Conservation (phyloP, 768 basidiomycete genomes). For the Sporobolomyces roseus region DNA sequence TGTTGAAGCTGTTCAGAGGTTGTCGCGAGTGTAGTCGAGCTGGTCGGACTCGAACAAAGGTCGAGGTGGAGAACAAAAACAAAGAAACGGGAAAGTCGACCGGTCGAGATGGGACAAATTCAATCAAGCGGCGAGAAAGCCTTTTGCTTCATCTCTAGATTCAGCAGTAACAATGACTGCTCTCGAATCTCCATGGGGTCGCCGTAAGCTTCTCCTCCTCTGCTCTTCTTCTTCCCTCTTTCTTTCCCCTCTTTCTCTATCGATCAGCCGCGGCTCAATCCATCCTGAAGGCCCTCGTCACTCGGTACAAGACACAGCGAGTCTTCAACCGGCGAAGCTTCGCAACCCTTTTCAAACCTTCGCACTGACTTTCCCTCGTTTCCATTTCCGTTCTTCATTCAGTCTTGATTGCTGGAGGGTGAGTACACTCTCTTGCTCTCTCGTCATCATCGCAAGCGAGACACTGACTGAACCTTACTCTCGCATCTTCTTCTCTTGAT, state of each 20-base stretch:
- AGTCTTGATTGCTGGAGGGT: constrained; percentile 40
- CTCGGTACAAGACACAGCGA: too few relatives aligned
- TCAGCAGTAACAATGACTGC: not conserved
- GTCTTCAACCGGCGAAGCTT: too few relatives aligned
- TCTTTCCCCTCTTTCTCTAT: too few relatives aligned
- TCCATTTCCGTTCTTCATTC: not conserved
- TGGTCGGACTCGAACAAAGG: too few relatives aligned
- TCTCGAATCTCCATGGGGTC: constrained; percentile 33
- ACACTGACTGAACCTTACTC: not conserved
- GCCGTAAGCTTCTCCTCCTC: constrained; percentile 22
- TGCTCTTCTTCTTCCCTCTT: not conserved
- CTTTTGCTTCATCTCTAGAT: not conserved
- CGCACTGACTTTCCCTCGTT: not conserved
- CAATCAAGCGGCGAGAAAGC: too few relatives aligned
- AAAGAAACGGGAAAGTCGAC: too few relatives aligned
- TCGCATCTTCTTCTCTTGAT: not conserved
- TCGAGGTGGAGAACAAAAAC: too few relatives aligned
- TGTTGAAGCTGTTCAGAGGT: too few relatives aligned
- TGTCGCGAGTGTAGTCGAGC: too few relatives aligned
- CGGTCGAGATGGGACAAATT: too few relatives aligned
- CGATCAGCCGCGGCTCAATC: not conserved
- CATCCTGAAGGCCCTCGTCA: too few relatives aligned
- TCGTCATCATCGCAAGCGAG: not conserved
- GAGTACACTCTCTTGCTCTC: not conserved
- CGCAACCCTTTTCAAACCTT: not conserved